Base-by-base conservation (phyloP, 192 early-diverging fungal species). In the Rhizophagus sp. region DNA sequence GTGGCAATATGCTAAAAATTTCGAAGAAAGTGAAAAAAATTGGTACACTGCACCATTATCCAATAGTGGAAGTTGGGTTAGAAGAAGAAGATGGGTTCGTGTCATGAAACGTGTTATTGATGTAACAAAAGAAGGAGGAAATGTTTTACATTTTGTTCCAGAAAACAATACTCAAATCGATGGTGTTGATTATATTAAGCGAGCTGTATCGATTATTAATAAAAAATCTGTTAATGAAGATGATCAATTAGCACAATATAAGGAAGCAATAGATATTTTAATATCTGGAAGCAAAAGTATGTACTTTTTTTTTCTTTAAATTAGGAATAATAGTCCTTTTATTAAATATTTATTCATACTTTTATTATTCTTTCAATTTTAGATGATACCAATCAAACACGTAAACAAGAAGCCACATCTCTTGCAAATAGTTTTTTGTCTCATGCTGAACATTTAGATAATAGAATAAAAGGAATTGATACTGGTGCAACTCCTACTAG, bases 71-170 rank as follows among this genome's bases (percentile, higher is more conserved):
- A 87, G 83, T 52, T 91, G 91, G 86, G 93, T 94, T 13, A 72
- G 93, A 27, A 81, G 94, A 12, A 82, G 94, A 41, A 85, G 92
- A 70, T 96, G 94, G 94, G 89, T 95, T 27, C 85, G 94, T 5
- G 90, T 95, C 11, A 91, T 94, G 83, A 96, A 96, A 81, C 85
- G 90, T 66, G 34, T 36, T 36, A 3, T 36, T 36, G 34, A 36
- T 36, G 34, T 36, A 3, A 3, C 34, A 36, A 30, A 19, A 30
- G 47, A 50, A 4, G n/a, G 0, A 15, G 71, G n/a, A 9, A 19
- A 7, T 36, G 36, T 49, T 47, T 49, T 33, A 73, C 47, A 30
- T 6, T 13, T 73, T 73, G 47, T 15, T 24, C 17, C 41, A 50
- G 24, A 73, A 2, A 52, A 49, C 12, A 30, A 52, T 17, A 24